A percentile compares a stretch with the other conserved stretches of the same genome.
These are phyloP conservation scores for Debaryomyces nepalensis DNA, from an alignment of 1,139 yeast species.

Conservation along the genomic window DNA sequence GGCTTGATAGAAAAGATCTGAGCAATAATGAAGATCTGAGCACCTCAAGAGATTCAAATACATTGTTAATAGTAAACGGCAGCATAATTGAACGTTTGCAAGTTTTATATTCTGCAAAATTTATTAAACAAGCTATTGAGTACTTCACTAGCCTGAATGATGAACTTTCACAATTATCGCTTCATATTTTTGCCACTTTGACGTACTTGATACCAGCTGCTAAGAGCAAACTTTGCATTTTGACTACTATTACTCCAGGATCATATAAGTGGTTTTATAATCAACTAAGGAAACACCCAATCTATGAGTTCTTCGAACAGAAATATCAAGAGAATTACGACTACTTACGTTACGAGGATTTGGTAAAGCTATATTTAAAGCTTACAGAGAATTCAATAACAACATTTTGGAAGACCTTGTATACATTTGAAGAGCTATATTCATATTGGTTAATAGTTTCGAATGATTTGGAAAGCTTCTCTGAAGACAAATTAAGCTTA, in stretches of 20 bases:
- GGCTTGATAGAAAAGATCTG: conserved; percentile 1
- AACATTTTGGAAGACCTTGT: conserved; percentile 40
- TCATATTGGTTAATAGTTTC: conserved; percentile 62
- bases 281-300: conserved; percentile 22
- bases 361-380: conserved; percentile 18
- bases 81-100: conserved; percentile 17
- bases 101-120: conserved; percentile 28
- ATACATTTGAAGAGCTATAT: conserved; percentile 44
- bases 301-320: conserved; percentile 23
- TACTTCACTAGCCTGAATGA: conserved; percentile 21
- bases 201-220: conserved; percentile 35
- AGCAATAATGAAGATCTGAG: not conserved
- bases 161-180: conserved; percentile 18
- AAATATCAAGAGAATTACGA: conserved; percentile 21
- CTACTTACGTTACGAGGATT: conserved; percentile 24
- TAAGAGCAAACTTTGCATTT: conserved; percentile 40
- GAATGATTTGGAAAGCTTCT: conserved; percentile 68
- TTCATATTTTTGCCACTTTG: conserved; percentile 32
- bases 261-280: conserved; percentile 36
- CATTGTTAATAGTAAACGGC: conserved; percentile 15
- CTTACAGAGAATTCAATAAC: conserved; percentile 12
- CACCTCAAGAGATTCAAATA: conserved; percentile 1
- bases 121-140: conserved; percentile 29
- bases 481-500: conserved; percentile 46
- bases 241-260: conserved; percentile 41